A percentile compares a stretch with the other conserved stretches of the same genome.
Conservation (phyloP, 73 alveolate species). For the Breviolum minutum region DNA sequence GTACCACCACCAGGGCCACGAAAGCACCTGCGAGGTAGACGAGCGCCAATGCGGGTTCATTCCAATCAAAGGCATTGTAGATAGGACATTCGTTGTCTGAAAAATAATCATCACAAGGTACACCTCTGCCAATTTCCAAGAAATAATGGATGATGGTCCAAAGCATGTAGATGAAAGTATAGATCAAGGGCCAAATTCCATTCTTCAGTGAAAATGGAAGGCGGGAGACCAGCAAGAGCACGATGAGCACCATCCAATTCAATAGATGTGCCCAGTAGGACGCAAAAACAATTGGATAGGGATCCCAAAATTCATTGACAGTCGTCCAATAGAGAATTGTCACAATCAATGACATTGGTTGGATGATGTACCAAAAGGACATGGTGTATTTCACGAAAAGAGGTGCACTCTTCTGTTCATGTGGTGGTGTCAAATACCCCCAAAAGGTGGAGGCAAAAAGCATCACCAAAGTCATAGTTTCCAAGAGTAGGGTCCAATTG, state of each 20-base stretch:
- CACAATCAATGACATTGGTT: slow-evolving; percentile 30
- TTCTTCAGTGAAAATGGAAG: not conserved
- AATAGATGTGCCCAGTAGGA: slow-evolving; percentile 39
- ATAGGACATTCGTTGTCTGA: not conserved
- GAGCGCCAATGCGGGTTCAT: not conserved
- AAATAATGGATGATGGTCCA: slow-evolving; percentile 49
- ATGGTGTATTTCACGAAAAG: not conserved
- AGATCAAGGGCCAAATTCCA: not conserved
- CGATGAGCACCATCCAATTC: slow-evolving; percentile 5
- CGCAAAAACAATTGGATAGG: not conserved
- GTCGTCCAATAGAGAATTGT: slow-evolving; percentile 20
- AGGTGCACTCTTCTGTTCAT: not conserved
- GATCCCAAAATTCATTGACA: slow-evolving; percentile 21
- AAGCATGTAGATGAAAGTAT: not conserved
- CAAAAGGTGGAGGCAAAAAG: slow-evolving; percentile 30
- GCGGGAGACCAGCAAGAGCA: not conserved
- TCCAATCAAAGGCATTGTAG: slow-evolving; percentile 24
- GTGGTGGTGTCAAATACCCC: not conserved
- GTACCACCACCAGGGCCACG: not conserved
- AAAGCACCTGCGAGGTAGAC: not conserved
- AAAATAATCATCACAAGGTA: slow-evolving; percentile 2
- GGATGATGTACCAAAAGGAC: slow-evolving; percentile 26
- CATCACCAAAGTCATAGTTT: not conserved
- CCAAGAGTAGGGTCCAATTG: not conserved
- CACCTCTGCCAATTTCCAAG: slow-evolving; percentile 5